Evolutionary conservation across 257 asterid species (phyloP), one percentile per base, ranked within the genome.

Genomic region (Orobanche coerulescens): DNA sequence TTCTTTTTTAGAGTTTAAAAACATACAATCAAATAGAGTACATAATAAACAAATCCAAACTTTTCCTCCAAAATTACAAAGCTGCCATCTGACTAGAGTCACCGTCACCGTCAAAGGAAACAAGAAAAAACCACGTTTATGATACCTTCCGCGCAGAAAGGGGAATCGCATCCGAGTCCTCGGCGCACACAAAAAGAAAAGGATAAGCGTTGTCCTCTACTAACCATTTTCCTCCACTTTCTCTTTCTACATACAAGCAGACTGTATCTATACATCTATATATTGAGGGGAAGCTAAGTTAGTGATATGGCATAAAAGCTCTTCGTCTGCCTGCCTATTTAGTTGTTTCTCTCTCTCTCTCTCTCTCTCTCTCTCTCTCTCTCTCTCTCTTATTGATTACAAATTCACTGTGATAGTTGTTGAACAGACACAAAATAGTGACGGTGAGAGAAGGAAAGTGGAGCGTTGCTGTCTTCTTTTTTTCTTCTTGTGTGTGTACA

Each of bases 111-210:
- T 72, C 75, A 66, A 42, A 66, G 58, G 37, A 42, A 30, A 20
- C 57, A 33, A 51, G 5, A 1, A 28, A 25, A 57, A 31, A 37
- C 36, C 60, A 64, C 52, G 69, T 73, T 73, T 62, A 61, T 65
- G 70, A 67, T 73, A 61, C 78, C n/a, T 61, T 77, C 71, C 69
- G 69, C 81, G 79, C 79, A 67, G 34, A 62, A 75, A 75, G 62
- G 79, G 74, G 80, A 75, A 75, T 82, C 77, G 84, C 70, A 71
- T 70, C 77, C 53, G 71, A 65, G 67, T 58, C 69, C 60, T 22
- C 46, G 57, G 46, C 30, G 46, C 30, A 14, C 57, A 36, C 34
- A 56, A 54, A 69, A 57, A 16, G 82, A 70, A 63, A 74, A 11
- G 81, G 77, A 72, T 70, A 67, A 69, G 58, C 76, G 53, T 69